phyloP scores from a whole-genome alignment of 2,329 filamentous ascomycete species.

The Talaromyces piceae region DNA sequence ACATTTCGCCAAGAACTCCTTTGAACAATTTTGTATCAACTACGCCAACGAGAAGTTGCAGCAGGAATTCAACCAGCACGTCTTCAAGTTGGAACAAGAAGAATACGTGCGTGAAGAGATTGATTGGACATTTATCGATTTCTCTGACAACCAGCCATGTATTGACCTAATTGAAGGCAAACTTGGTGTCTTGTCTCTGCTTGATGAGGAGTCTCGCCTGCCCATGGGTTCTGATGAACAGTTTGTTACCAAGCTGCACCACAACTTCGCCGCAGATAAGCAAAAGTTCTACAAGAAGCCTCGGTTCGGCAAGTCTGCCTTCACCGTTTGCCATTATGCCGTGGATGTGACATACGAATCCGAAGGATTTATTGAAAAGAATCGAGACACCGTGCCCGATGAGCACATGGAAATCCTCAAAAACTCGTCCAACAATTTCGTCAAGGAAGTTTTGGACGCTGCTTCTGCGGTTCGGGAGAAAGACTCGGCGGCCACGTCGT shows the following conservation, averaged over 20 bases:
- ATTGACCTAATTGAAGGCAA: conserved; percentile 98
- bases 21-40: conserved; percentile 99
- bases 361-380: conserved; percentile 99
- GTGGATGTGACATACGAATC: conserved; percentile 98
- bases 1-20: conserved; percentile 98
- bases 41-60: conserved; percentile 99
- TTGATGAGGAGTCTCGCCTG: conserved; percentile 92
- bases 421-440: conserved; percentile 75
- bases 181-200: conserved; percentile 79
- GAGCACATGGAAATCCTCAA: conserved; percentile 93
- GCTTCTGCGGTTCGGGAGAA: conserved; percentile 85
- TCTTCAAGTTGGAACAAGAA: conserved; percentile 98
- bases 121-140: conserved; percentile 99
- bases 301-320: conserved; percentile 91
- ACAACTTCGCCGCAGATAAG: conserved; percentile 85
- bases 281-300: conserved; percentile 98
- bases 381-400: conserved; percentile 95
- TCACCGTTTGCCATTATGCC: conserved; percentile 97
- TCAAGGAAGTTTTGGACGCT: conserved; percentile 75
- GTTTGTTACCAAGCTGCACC: conserved; percentile 92
- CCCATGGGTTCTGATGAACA: conserved; percentile 97
- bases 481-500: conserved; percentile 60
- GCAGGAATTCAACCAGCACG: conserved; percentile 98
- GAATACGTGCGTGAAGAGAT: conserved; percentile 95
- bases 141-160: conserved; percentile 97